Evolutionary conservation across 352 stramenopile species (phyloP).

Genomic region (Phytophthora syringae): DNA sequence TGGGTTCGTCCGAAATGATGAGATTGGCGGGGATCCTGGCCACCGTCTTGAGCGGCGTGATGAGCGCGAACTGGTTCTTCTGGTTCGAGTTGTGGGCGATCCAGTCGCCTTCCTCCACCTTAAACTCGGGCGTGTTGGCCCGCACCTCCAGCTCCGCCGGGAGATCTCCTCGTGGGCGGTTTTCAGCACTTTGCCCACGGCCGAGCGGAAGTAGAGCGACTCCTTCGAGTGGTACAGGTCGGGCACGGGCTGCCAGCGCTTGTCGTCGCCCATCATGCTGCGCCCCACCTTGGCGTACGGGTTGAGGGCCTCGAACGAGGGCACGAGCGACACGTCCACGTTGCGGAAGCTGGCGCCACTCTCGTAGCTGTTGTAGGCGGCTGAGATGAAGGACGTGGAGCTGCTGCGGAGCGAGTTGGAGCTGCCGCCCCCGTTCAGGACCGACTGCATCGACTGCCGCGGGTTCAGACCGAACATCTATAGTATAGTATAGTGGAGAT

Average conservation of each 20-base stretch:
- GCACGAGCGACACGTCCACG: constrained; percentile 56
- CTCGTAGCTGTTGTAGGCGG: constrained; percentile 47
- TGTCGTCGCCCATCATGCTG: constrained; percentile 50
- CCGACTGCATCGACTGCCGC: constrained; percentile 50
- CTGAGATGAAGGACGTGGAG: constrained; percentile 47
- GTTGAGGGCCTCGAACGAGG: constrained; percentile 79
- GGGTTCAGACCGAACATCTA: constrained; percentile 50
- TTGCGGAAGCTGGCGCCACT: constrained; percentile 40
- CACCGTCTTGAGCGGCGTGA: constrained; percentile 86
- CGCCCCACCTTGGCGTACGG: constrained; percentile 68
- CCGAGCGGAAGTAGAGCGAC: constrained; percentile 76
- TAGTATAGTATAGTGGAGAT: too few relatives aligned
- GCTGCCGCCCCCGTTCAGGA: constrained; percentile 34
- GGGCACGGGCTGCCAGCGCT: constrained; percentile 81
- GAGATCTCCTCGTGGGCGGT: constrained; percentile 84
- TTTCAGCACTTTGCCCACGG: constrained; percentile 78
- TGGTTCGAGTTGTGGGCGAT: constrained; percentile 82
- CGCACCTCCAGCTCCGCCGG: constrained; percentile 82
- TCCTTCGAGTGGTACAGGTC: constrained; percentile 84
- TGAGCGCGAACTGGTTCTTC: constrained; percentile 81
- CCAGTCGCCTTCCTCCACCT: constrained; percentile 87
- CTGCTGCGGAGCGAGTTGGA: too few relatives aligned
- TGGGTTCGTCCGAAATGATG: constrained; percentile 66
- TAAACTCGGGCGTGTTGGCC: constrained; percentile 91
- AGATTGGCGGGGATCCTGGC: constrained; percentile 72